These are phyloP conservation scores for Chrysoporthe puriensis DNA, from an alignment of 2,329 filamentous ascomycete genomes.

Conservation along the genomic window DNA sequence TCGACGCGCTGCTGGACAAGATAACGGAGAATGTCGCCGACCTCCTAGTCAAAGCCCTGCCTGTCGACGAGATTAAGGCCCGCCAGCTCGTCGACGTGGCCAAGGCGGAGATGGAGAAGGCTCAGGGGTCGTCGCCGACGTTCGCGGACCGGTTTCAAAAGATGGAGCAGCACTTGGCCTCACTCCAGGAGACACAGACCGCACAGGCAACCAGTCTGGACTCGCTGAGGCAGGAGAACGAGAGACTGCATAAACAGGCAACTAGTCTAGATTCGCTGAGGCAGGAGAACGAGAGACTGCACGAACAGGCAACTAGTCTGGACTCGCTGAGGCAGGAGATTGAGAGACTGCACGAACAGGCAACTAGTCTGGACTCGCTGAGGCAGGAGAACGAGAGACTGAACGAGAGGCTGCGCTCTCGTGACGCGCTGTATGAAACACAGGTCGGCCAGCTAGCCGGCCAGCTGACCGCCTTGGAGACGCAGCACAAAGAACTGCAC, in stretches of 20 bases:
- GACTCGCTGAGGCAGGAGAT: no score
- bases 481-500: neutral
- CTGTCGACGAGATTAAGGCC: conserved; percentile 21
- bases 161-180: conserved; percentile 18
- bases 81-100: conserved; percentile 19
- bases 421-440: neutral
- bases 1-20: neutral
- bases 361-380: no score
- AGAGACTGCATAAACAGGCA: neutral
- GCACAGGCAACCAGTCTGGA: neutral
- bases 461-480: neutral
- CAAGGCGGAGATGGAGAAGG: conserved; percentile 9
- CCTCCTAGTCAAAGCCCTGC: conserved; percentile 12
- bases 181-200: conserved; percentile 4
- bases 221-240: neutral
- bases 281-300: neutral
- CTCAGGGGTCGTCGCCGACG: neutral
- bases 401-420: conserved; percentile 1
- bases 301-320: no score
- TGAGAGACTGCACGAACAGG: no score
- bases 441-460: conserved; percentile 1
- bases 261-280: neutral
- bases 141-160: conserved; percentile 6
- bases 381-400: no score
- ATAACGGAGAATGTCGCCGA: neutral